Evolutionary conservation across 768 basidiomycete species (phyloP).

Genomic region (Amanita subjunquillea): DNA sequence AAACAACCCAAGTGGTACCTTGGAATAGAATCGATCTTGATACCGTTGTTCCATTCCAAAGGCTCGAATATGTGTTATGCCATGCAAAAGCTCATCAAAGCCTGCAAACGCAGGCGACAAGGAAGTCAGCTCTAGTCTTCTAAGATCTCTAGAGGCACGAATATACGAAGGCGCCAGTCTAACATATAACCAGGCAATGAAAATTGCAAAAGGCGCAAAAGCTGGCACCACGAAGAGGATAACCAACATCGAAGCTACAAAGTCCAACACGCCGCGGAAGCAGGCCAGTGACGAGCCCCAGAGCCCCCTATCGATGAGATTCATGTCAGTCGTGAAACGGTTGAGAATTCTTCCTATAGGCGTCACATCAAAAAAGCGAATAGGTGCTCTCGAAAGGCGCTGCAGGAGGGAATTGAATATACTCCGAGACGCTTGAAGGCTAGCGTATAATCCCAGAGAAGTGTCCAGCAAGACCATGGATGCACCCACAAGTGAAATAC

Average conservation of each 20-base stretch:
- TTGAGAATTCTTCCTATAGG: conserved; percentile 74
- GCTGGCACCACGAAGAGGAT: conserved; percentile 53
- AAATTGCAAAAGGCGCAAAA: conserved; percentile 55
- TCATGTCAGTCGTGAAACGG: conserved; percentile 70
- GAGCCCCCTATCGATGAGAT: conserved; percentile 58
- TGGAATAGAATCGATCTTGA: conserved; percentile 50
- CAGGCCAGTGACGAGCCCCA: conserved; percentile 45
- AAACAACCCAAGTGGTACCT: conserved; percentile 20
- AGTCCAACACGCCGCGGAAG: conserved; percentile 47
- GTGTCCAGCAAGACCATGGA: conserved; percentile 44
- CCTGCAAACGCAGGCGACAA: conserved; percentile 66
- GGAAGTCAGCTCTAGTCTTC: conserved; percentile 55
- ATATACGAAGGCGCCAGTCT: conserved; percentile 54
- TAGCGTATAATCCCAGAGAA: conserved; percentile 56
- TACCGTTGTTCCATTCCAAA: conserved; percentile 65
- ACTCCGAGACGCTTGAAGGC: conserved; percentile 53
- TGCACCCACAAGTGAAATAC: conserved; percentile 51
- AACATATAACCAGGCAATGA: conserved; percentile 63
- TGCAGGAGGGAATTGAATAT: conserved; percentile 47
- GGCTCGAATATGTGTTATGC: conserved; percentile 58
- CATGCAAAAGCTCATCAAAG: conserved; percentile 60
- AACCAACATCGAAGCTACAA: conserved; percentile 51
- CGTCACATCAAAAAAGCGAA: conserved; percentile 64
- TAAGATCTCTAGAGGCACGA: conserved; percentile 52
- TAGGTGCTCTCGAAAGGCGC: conserved; percentile 50